Evolutionary conservation across 2,329 filamentous ascomycete species (phyloP).

Genomic region (Dactylonectria estremocensis): DNA sequence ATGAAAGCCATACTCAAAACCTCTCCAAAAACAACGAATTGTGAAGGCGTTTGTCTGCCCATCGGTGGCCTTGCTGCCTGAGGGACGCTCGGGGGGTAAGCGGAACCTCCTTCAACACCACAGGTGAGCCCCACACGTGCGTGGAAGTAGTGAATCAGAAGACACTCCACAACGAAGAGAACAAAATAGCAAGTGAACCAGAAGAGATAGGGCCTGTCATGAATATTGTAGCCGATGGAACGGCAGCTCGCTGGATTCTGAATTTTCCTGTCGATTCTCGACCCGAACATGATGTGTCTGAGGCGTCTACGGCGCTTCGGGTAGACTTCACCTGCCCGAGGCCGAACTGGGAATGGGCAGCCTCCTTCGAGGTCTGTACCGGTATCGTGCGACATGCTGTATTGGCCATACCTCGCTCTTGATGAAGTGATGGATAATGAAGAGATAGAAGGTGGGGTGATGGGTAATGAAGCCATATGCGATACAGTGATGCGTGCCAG

Average conservation of each 20-base stretch:
- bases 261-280: conserved; percentile 42
- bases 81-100: neutral
- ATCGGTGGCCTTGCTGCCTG: neutral
- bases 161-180: conserved; percentile 30
- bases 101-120: neutral
- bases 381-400: no score
- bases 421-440: no score
- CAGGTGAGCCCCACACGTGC: conserved; percentile 24
- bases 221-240: conserved; percentile 37
- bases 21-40: conserved; percentile 30
- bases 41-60: neutral
- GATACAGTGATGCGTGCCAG: no score
- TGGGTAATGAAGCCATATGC: no score
- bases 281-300: conserved; percentile 28
- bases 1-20: conserved; percentile 22
- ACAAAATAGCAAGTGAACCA: conserved; percentile 23
- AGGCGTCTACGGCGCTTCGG: no score
- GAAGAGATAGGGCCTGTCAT: neutral
- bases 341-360: no score
- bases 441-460: no score
- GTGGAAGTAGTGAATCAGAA: conserved; percentile 30
- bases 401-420: no score
- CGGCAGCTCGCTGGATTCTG: conserved; percentile 33
- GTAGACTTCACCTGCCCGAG: no score
- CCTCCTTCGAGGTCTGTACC: conserved; percentile 21